These are phyloP conservation scores for Ocimum tenuiflorum DNA, from an alignment of 257 asterid genomes.

Conservation along the genomic window DNA sequence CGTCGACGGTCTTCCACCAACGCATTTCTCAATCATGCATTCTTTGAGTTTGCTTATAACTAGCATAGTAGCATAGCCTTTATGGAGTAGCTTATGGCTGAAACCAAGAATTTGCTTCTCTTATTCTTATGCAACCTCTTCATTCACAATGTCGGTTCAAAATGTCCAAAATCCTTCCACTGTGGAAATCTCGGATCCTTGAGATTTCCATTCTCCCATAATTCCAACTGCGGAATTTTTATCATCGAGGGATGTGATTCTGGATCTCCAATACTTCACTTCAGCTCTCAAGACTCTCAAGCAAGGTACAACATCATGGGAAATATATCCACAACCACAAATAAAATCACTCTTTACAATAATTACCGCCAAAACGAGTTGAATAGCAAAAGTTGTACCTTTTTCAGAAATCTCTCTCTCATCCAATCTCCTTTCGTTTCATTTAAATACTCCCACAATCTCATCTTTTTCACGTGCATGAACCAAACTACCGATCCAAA, in stretches of 20 bases:
- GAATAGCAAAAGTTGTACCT: background rate
- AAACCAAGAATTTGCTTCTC: background rate
- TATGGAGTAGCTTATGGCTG: background rate
- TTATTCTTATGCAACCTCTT: background rate
- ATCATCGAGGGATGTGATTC: background rate
- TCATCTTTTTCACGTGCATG: constrained; percentile 17
- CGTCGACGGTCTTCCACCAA: background rate
- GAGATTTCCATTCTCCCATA: background rate
- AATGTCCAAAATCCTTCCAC: background rate
- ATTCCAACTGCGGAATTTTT: constrained; percentile 27
- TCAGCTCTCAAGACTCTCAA: background rate
- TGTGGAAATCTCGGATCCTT: background rate
- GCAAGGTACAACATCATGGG: background rate
- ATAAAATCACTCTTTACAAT: background rate
- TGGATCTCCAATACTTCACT: constrained; percentile 5
- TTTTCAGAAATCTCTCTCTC: background rate
- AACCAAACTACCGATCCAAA: background rate
- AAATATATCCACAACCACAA: background rate
- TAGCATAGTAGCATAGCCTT: background rate
- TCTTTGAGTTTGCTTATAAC: background rate
- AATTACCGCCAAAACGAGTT: accelerated
- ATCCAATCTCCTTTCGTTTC: constrained; percentile 16
- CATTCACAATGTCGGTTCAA: background rate
- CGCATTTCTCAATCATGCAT: background rate
- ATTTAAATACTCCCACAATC: constrained; percentile 4